Conservation (phyloP, 225 moss, liverwort and hornwort species). For the Ulota crispa region DNA sequence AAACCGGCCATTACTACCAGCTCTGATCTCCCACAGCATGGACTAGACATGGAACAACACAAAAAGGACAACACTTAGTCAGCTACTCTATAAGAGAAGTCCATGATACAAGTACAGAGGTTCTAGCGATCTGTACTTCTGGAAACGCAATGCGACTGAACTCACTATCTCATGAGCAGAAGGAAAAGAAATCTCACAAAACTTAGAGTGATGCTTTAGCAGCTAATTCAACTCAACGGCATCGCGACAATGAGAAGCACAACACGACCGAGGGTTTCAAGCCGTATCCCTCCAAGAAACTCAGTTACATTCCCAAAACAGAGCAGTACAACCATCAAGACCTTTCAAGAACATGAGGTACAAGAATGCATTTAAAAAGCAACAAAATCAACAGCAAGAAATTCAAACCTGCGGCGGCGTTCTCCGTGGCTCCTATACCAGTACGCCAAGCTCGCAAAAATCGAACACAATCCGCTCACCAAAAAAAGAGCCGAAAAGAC, state of each 20-base stretch:
- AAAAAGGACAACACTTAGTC: background rate
- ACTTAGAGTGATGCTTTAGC: background rate
- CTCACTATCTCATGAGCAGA: background rate
- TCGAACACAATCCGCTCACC: background rate
- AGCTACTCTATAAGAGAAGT: background rate
- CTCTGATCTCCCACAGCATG: background rate
- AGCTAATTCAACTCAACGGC: background rate
- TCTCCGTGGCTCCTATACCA: background rate
- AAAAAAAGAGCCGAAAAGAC: background rate
- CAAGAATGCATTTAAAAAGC: background rate
- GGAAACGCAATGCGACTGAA: background rate
- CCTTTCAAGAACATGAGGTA: background rate
- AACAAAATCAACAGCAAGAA: background rate
- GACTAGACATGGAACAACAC: background rate
- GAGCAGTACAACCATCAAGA: background rate
- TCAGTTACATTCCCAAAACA: background rate
- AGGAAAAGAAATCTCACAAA: background rate
- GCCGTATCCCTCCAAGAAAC: background rate
- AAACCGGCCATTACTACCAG: background rate
- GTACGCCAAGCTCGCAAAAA: background rate
- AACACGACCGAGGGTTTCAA: background rate
- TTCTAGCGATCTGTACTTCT: background rate
- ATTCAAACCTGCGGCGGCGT: background rate
- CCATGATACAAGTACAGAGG: background rate
- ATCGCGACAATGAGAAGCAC: background rate